Evolutionary conservation across 805 yeast species (phyloP), one percentile per base, ranked within the genome.

Genomic region (Teunomyces stri): DNA sequence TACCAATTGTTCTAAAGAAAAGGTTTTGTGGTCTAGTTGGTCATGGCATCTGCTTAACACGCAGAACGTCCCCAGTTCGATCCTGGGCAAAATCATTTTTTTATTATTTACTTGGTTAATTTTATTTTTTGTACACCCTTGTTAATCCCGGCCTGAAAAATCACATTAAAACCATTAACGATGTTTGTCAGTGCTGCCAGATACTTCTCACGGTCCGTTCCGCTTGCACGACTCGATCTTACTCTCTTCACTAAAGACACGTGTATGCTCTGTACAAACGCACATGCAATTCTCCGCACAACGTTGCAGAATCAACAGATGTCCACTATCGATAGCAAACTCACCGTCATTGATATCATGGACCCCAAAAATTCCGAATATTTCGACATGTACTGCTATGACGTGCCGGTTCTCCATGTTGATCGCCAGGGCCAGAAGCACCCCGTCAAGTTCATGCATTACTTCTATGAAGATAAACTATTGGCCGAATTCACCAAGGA

Each of bases 61-160:
- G 97, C 96, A 89, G 94, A 88, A 88, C 90, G 97, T 92, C 97
- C 97, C 97, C 97, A 90, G 97, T 92, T 92, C 97, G 97, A 92
- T 89, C 97, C 97, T 91, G 97, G 97, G 97, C 90, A 87, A 84
- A 89, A 86, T 89, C 97, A 90, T 34, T 35, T 38, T 31, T 46
- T 44, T 21, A 21, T 44, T 22, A 12, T 10, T 21, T 36, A n/a
- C 12, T 21, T 21, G 6, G n/a, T n/a, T n/a, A n/a, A 4, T 13
- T 13, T n/a, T 9, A 13, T 5, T 31, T 25, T 25, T 25, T 25
- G 10, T 7, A 6, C 27, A 9, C 27, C 27, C 11, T 7, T 22
- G 7, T 22, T 22, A 22, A 22, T 6, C 25, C 25, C 6, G 25
- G 9, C 25, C 25, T 22, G 25, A 35, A 11, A 35, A 35, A 12